Conservation (phyloP, 768 basidiomycete species). For the Termitomyces sp. region DNA sequence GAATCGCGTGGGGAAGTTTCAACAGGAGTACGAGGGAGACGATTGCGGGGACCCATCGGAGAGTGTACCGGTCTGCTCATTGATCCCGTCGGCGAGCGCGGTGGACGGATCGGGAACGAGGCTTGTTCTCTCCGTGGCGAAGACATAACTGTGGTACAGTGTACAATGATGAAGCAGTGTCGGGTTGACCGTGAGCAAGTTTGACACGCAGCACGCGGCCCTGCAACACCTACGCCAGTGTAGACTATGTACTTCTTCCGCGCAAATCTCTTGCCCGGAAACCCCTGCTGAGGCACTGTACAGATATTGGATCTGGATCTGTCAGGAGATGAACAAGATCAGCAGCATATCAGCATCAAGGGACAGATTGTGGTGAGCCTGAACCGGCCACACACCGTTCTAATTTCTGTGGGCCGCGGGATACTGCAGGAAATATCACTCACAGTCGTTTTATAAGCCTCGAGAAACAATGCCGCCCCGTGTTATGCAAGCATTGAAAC, state of each 20-base stretch:
- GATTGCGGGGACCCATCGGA: slow-evolving; percentile 19
- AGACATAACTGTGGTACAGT: background rate
- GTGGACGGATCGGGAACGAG: slow-evolving; percentile 11
- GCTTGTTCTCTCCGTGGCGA: slow-evolving; percentile 22
- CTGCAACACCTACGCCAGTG: background rate
- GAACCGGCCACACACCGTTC: background rate
- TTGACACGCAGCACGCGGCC: background rate
- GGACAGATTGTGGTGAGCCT: background rate
- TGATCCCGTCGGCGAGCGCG: slow-evolving; percentile 9
- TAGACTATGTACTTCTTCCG: background rate
- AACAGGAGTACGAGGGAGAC: slow-evolving; percentile 8
- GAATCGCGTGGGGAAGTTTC: slow-evolving; percentile 14
- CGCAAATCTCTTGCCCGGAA: background rate
- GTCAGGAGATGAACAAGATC: background rate
- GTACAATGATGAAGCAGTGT: background rate
- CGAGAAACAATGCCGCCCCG: too few relatives aligned
- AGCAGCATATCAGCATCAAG: background rate
- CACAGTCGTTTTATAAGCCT: background rate
- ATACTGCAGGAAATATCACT: background rate
- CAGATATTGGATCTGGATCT: background rate
- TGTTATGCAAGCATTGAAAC: background rate
- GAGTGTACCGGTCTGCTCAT: slow-evolving; percentile 15
- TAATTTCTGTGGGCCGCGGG: too few relatives aligned
- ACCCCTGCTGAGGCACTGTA: background rate
- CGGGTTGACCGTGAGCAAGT: slow-evolving; percentile 9